Evolutionary conservation across 495 filamentous ascomycete genomes (phyloP).

Genomic region (Cenococcum geophilum): DNA sequence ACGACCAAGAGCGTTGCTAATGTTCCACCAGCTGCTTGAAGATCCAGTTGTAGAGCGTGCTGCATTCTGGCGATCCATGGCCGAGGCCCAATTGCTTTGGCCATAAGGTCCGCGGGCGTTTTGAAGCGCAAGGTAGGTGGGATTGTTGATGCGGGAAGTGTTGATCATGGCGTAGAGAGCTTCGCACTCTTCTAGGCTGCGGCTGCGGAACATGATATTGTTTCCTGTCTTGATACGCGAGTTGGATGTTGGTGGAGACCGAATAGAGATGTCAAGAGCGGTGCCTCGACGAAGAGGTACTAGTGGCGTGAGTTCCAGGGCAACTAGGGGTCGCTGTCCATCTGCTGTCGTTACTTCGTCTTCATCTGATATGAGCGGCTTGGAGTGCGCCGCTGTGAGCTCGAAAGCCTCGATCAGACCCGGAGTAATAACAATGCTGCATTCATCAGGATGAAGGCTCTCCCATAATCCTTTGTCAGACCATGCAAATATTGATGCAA

Average conservation of each 20-base stretch:
- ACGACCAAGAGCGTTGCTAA: slow-evolving; percentile 41
- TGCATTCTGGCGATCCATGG: slow-evolving; percentile 41
- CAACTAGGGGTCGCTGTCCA: slow-evolving; percentile 57
- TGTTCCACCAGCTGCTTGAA: slow-evolving; percentile 24
- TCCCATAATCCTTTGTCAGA: slow-evolving; percentile 77
- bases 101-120: slow-evolving; percentile 49
- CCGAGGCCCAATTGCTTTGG: slow-evolving; percentile 36
- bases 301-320: slow-evolving; percentile 77
- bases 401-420: slow-evolving; percentile 82
- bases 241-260: slow-evolving; percentile 66
- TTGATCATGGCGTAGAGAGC: slow-evolving; percentile 78
- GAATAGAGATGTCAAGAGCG: slow-evolving; percentile 87
- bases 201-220: slow-evolving; percentile 84
- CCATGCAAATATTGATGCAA: slow-evolving; percentile 82
- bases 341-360: slow-evolving; percentile 32
- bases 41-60: slow-evolving; percentile 28
- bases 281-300: slow-evolving; percentile 84
- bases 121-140: slow-evolving; percentile 79
- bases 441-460: slow-evolving; percentile 64
- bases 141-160: slow-evolving; percentile 74
- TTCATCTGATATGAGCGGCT: slow-evolving; percentile 38
- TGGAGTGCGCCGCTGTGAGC: slow-evolving; percentile 49
- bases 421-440: slow-evolving; percentile 72
- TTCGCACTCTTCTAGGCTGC: slow-evolving; percentile 68
- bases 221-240: slow-evolving; percentile 64